A percentile compares a stretch with the other conserved stretches of the same genome.
These are phyloP conservation scores for Incumbomyces delicatus DNA, from an alignment of 2,329 filamentous ascomycete species.

Conservation along the genomic window DNA sequence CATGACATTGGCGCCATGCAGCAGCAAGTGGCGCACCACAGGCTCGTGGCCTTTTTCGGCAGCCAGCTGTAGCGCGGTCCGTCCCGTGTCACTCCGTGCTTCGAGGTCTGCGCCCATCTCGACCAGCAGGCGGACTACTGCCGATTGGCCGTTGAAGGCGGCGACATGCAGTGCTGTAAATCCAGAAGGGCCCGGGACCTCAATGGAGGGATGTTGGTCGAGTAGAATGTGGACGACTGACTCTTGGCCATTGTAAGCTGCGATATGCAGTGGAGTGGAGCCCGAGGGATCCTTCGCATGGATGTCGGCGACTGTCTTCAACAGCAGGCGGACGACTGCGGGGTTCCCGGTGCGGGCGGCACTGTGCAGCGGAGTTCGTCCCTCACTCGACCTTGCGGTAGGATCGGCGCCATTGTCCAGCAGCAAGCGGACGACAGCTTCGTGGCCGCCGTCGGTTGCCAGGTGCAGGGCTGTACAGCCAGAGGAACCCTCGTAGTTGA, in stretches of 20 bases:
- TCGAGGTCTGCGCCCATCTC: background rate
- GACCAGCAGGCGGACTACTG: background rate
- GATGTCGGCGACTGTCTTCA: background rate
- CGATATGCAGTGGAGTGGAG: background rate
- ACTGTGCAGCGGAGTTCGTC: conserved; percentile 1
- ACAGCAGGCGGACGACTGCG: background rate
- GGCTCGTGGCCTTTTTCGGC: background rate
- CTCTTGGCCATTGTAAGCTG: background rate
- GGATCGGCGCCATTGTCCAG: background rate
- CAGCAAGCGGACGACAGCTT: background rate
- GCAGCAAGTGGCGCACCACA: background rate
- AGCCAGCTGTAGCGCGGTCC: conserved; percentile 1
- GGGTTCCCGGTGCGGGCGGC: background rate
- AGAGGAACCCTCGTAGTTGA: conserved; percentile 15
- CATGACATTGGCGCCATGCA: too few relatives aligned
- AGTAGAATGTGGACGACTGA: background rate
- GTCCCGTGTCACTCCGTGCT: background rate
- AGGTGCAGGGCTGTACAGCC: background rate
- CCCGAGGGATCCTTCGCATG: conserved; percentile 1
- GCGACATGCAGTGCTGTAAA: conserved; percentile 2
- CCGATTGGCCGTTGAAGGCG: background rate
- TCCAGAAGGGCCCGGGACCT: background rate
- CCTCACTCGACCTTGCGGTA: background rate
- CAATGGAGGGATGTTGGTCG: background rate
- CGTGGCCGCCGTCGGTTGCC: background rate